Evolutionary conservation across 345 rosid species (phyloP).

Genomic region (Cardiospermum halicacabum): DNA sequence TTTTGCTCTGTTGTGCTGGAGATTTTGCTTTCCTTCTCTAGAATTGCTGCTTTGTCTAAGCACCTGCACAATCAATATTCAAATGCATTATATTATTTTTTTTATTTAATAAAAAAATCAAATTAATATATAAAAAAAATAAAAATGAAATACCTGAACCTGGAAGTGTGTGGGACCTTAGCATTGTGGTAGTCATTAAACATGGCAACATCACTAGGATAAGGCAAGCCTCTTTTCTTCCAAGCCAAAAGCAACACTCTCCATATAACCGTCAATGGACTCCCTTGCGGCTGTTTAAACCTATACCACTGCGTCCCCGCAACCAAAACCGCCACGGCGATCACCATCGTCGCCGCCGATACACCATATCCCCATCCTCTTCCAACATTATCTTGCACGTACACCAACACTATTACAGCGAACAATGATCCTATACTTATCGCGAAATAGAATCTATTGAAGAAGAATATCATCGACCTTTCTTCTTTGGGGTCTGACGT

Average conservation of each 20-base stretch:
- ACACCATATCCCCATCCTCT: conserved; percentile 95
- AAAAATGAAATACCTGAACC: no score
- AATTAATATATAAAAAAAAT: no score
- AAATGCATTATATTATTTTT: no score
- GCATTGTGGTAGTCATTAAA: conserved; percentile 55
- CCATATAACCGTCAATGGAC: conserved; percentile 82
- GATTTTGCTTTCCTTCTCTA: conserved; percentile 23
- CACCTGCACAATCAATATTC: conserved; percentile 40
- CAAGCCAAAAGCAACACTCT: conserved; percentile 68
- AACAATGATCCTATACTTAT: conserved; percentile 82
- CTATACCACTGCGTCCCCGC: conserved; percentile 62
- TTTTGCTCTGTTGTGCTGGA: conserved; percentile 25
- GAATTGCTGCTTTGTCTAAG: conserved; percentile 79
- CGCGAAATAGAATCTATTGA: conserved; percentile 63
- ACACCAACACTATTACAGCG: conserved; percentile 67
- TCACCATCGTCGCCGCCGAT: conserved; percentile 73
- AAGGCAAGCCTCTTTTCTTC: conserved; percentile 54
- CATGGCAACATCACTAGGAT: conserved; percentile 54
- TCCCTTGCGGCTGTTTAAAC: conserved; percentile 69
- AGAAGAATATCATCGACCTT: conserved; percentile 74
- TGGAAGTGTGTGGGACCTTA: conserved; percentile 51
- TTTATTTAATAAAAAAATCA: no score
- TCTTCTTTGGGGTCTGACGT: conserved; percentile 67
- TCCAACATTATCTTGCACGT: conserved; percentile 83
- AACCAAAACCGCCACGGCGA: conserved; percentile 55